A percentile compares a stretch with the other conserved stretches of the same genome.
These are phyloP conservation scores for Glycine latifolia DNA, from an alignment of 306 rosid species.

Conservation along the genomic window DNA sequence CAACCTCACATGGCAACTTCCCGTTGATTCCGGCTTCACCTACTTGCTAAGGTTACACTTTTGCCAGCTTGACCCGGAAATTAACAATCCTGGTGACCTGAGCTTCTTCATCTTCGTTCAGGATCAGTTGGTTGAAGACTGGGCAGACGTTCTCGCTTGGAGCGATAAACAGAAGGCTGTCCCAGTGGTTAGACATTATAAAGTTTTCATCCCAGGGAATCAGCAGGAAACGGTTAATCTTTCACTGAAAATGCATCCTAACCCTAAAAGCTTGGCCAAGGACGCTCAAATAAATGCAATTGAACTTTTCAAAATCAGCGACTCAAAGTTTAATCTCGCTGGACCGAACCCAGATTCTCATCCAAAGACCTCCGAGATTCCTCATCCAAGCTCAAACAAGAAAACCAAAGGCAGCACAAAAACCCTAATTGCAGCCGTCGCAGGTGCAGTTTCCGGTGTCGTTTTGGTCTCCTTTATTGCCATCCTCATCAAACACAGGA, in stretches of 20 bases:
- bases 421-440: too few species aligned
- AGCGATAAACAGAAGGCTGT: background rate
- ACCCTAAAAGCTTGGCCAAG: too few species aligned
- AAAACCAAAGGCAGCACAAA: too few species aligned
- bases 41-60: constrained; percentile 13
- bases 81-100: background rate
- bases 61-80: background rate
- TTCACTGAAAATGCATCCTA: background rate
- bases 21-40: background rate
- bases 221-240: background rate
- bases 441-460: too few species aligned
- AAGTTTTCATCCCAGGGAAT: background rate
- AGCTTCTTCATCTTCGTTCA: background rate
- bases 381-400: too few species aligned
- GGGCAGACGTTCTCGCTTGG: background rate
- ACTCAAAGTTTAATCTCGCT: too few species aligned
- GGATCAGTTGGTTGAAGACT: background rate
- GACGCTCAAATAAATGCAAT: too few species aligned
- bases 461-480: too few species aligned
- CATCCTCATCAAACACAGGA: too few species aligned
- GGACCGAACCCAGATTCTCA: too few species aligned
- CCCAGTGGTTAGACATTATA: background rate
- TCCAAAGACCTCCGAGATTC: too few species aligned
- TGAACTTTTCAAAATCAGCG: too few species aligned
- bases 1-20: background rate